Base-by-base conservation (phyloP, 2,329 filamentous ascomycete species). In the Ascochyta clinopodiicola region DNA sequence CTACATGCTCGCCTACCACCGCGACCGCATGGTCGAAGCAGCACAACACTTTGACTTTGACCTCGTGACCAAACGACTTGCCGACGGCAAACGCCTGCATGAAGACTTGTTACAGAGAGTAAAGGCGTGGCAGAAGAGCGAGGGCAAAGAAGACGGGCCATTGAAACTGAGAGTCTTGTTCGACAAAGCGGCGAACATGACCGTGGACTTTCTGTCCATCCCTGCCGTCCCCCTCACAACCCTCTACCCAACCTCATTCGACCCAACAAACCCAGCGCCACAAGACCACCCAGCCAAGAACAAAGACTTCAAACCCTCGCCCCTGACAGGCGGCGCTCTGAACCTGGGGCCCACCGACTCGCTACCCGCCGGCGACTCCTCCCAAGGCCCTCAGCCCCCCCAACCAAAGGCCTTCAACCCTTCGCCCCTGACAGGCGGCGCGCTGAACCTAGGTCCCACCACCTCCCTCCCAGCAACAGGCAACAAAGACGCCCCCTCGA, bases 1-100 rank as follows among this genome's bases (percentile, higher is more conserved):
- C 64, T 96, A 96, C 74, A 91, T 96, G 82, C 83, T 95, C 15
- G 81, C 86, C 54, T 88, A 88, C 63, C 92, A 96, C 73, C 85
- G 86, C 40, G 89, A 93, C 71, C 88, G 92, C 48, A 84, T 96
- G 71, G 80, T 92, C n/a, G 82, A 80, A 66, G 80, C 82, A 38
- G 80, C 82, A 22, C 69, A 77, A 58, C 76, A 81, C 61, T 82
- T 84, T 63, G 70, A 78, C 38, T 84, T 82, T 78, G 51, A 71
- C 15, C 64, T 67, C 17, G 75, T 75, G 4, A 68, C 67, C 6
- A 56, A 67, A n/a, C 57, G 58, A 31, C 62, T 79, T 1, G 52
- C 66, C 52, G 70, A 78, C 21, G 77, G 73, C 0, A 56, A 71
- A 60, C 60, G 68, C 21, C 51, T 77, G 56, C 60, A 72, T 60